A percentile compares a stretch with the other conserved stretches of the same genome.
Evolutionary conservation across 2,329 filamentous ascomycete genomes (phyloP).

Genomic region (Sporothrix schenckii): DNA sequence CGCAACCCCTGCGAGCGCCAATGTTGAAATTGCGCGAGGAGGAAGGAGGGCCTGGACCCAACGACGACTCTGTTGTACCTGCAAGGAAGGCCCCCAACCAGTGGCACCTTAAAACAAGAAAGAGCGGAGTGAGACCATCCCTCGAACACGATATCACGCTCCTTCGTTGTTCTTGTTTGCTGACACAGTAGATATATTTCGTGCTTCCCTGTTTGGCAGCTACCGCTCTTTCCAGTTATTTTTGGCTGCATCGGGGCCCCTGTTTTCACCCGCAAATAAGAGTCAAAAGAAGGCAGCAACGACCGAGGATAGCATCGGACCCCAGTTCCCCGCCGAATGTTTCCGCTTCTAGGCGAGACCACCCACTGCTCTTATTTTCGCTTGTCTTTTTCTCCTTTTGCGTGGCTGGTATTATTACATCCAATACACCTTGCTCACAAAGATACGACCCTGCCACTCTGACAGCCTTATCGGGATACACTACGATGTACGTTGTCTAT

Average conservation of each 20-base stretch:
- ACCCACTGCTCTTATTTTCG: not conserved
- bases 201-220: not conserved
- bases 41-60: constrained; percentile 18
- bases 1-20: not conserved
- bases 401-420: not conserved
- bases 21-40: constrained; percentile 25
- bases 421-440: not conserved
- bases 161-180: not conserved
- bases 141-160: not conserved
- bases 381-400: not conserved
- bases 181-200: too few species aligned
- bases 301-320: not conserved
- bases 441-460: constrained; percentile 15
- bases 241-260: not conserved
- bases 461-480: constrained; percentile 16
- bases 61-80: not conserved
- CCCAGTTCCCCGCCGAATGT: not conserved
- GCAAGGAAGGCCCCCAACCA: constrained; percentile 8
- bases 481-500: not conserved
- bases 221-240: not conserved
- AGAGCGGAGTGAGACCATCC: not conserved
- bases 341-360: not conserved
- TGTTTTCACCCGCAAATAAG: not conserved
- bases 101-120: constrained; percentile 7
- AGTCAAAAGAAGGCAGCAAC: constrained; percentile 1